Evolutionary conservation across 164 flowering plant species (phyloP).

Genomic region (Nymphaea colorata): DNA sequence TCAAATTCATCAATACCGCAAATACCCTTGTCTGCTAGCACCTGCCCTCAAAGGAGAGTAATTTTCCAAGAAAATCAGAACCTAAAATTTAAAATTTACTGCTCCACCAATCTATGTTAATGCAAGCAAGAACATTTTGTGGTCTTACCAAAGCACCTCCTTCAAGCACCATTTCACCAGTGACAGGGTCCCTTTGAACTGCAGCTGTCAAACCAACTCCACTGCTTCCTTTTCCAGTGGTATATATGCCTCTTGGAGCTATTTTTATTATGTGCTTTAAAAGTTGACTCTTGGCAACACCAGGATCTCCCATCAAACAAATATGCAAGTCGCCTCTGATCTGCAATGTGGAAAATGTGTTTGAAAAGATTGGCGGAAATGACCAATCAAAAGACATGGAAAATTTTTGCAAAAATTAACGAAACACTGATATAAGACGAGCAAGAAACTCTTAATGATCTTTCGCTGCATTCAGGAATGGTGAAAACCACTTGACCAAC

Average conservation of each 20-base stretch:
- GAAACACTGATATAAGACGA: background rate
- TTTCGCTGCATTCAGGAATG: no score
- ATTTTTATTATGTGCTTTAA: constrained; percentile 94
- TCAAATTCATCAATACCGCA: constrained; percentile 99
- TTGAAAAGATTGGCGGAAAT: no score
- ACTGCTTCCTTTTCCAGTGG: constrained; percentile 98
- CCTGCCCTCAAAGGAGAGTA: constrained; percentile 30
- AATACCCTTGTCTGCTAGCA: constrained; percentile 97
- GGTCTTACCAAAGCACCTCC: constrained; percentile 92
- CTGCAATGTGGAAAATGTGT: constrained; percentile 30
- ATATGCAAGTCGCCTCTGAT: constrained; percentile 95
- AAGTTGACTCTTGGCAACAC: constrained; percentile 99
- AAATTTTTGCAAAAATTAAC: background rate
- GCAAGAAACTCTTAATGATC: background rate
- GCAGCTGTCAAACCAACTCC: constrained; percentile 99
- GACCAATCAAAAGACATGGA: background rate
- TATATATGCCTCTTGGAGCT: constrained; percentile 97
- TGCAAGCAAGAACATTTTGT: no score
- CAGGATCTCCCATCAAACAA: constrained; percentile 99
- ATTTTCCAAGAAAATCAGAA: no score
- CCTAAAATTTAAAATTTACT: no score
- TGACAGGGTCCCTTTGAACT: constrained; percentile 92
- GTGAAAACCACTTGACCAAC: no score
- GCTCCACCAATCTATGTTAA: no score
- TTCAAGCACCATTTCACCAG: constrained; percentile 98